Conservation (phyloP, 495 filamentous ascomycete genomes). For the Tuber brumale region DNA sequence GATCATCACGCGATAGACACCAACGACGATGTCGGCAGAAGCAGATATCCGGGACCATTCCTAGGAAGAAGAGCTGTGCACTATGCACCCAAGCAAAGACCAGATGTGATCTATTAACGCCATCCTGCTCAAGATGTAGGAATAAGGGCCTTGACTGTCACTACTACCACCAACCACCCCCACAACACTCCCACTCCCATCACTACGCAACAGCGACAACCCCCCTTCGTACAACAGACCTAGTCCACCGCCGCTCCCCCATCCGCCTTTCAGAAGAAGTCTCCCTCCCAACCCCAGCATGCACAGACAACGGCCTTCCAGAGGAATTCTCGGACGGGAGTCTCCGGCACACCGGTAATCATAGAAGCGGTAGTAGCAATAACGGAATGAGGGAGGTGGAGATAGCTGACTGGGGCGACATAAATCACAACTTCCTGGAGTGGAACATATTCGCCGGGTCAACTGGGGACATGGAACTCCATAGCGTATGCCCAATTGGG, state of each 20-base stretch:
- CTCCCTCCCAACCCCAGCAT: slow-evolving; percentile 26
- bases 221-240: background rate
- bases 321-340: slow-evolving; percentile 17
- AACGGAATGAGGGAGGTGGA: slow-evolving; percentile 15
- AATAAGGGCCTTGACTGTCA: slow-evolving; percentile 33
- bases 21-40: slow-evolving; percentile 37
- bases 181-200: slow-evolving; percentile 9
- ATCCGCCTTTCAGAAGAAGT: slow-evolving; percentile 3
- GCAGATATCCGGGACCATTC: slow-evolving; percentile 36
- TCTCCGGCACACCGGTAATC: background rate
- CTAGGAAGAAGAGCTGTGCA: slow-evolving; percentile 38
- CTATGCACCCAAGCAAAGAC: slow-evolving; percentile 38
- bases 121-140: slow-evolving; percentile 33
- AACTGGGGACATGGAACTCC: slow-evolving; percentile 6
- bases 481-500: slow-evolving; percentile 6
- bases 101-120: slow-evolving; percentile 33
- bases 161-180: slow-evolving; percentile 22
- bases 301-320: slow-evolving; percentile 18
- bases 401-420: slow-evolving; percentile 31
- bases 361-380: slow-evolving; percentile 2
- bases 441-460: slow-evolving; percentile 13
- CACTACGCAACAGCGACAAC: slow-evolving; percentile 2
- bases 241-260: slow-evolving; percentile 1
- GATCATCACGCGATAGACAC: slow-evolving; percentile 38
- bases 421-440: slow-evolving; percentile 26